Evolutionary conservation across 768 basidiomycete genomes (phyloP).

Genomic region (Termitomyces sp.): DNA sequence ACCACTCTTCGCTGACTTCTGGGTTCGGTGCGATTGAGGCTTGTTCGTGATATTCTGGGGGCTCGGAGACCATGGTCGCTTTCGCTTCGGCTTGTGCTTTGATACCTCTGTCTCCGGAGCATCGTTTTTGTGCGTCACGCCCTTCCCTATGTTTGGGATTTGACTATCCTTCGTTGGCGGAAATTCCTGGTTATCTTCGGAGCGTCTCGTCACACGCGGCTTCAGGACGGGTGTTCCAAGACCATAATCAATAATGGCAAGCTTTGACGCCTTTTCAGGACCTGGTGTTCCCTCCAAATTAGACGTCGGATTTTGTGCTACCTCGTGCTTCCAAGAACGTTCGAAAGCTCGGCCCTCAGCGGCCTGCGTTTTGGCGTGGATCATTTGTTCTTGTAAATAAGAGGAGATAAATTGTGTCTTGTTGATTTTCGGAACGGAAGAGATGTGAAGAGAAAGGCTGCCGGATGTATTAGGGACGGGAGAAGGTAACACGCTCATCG

Average conservation of each 20-base stretch:
- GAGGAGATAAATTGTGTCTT: conserved; percentile 37
- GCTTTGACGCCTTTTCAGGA: background rate
- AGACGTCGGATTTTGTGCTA: background rate
- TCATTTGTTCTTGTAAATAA: conserved; percentile 48
- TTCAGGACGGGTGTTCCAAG: conserved; percentile 57
- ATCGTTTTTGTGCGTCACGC: background rate
- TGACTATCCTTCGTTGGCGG: conserved; percentile 5
- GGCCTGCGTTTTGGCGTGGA: conserved; percentile 40
- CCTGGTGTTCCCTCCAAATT: background rate
- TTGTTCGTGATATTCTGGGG: background rate
- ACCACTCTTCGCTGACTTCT: background rate
- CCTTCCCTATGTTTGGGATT: background rate
- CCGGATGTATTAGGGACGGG: background rate
- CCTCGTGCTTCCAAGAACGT: conserved; percentile 24
- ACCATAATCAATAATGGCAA: conserved; percentile 21
- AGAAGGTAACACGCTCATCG: background rate
- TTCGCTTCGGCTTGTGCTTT: background rate
- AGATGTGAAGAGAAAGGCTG: conserved; percentile 17
- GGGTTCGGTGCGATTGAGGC: background rate
- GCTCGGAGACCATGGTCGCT: background rate
- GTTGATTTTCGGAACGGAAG: conserved; percentile 34
- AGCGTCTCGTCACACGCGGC: conserved; percentile 33
- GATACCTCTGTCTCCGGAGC: background rate
- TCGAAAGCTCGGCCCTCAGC: conserved; percentile 32
- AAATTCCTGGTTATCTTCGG: background rate